Evolutionary conservation across 371 early-diverging fungal genomes (phyloP), one percentile per base, ranked within the genome.

Genomic region (Mucor sp.): DNA sequence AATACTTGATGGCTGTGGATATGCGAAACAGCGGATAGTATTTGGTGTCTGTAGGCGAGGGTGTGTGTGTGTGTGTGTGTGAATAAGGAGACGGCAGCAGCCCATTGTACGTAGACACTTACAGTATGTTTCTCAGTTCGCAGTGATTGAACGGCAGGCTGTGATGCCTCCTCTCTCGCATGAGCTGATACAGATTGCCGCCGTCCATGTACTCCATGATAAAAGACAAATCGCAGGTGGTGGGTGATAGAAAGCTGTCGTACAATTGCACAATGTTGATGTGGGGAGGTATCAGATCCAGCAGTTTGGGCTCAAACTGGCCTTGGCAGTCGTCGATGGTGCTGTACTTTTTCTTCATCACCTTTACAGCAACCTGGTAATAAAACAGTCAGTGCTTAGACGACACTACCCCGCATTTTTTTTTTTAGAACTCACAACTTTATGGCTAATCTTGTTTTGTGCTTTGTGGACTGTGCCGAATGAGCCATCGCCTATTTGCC

Each of bases 131-230:
- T 50, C 71, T 65, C 33, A 79, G 32, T 68, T 82, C 79, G 41
- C 56, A 37, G 28, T 73, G 64, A 21, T 65, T 71, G 9, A 82
- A 63, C 4, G 70, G 66, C 53, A 62, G 53, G 30, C 66, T 21
- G 27, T 56, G 65, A n/a, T 91, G 91, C 21, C 87, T 85, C 30
- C 91, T 83, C 44, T 89, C 85, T 60, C 90, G 89, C 58, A 95
- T 92, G 62, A 90, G 75, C 74, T 97, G 95, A 72, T 95, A 95
- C 27, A 98, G 77, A 72, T 97, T 96, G 27, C 93, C 84, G 47
- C 80, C 93, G 35, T 98, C 95, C 91, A 96, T 93, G 68, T 85
- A 94, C 70, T 98, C 99, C 79, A 98, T 96, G 1, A 98, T 93
- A 75, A 98, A 92, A 65, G 87, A 90, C 9, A 97, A 88, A 60